These are phyloP conservation scores for Brassica cretica DNA, from an alignment of 345 rosid species.

Conservation along the genomic window DNA sequence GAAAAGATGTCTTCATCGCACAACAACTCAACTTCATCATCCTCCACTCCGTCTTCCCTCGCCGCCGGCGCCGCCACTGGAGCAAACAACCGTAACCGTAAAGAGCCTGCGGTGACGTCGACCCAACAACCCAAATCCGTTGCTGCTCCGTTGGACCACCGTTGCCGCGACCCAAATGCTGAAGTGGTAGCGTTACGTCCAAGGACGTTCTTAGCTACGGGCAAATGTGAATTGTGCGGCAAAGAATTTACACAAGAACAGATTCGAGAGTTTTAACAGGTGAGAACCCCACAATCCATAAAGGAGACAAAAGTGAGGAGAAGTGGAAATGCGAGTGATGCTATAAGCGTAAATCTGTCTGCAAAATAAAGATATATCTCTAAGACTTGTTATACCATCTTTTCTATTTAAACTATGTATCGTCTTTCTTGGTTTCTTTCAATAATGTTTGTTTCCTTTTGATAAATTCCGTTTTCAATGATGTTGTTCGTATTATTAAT, in stretches of 20 bases:
- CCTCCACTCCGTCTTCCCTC: too few species aligned
- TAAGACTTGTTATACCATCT: not conserved
- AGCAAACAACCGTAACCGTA: too few species aligned
- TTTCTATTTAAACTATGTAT: not conserved
- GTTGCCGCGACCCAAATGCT: not conserved
- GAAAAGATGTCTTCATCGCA: too few species aligned
- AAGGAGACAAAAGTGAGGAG: not conserved
- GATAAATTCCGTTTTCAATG: not conserved
- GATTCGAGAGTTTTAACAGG: not conserved
- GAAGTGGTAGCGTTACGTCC: not conserved
- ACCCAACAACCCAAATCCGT: too few species aligned
- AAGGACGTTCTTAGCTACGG: not conserved
- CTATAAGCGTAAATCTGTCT: not conserved
- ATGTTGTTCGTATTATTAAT: not conserved
- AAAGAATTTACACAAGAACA: not conserved
- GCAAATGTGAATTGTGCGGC: not conserved
- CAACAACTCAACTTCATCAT: too few species aligned
- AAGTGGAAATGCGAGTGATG: not conserved
- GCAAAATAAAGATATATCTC: not conserved
- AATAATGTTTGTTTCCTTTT: not conserved
- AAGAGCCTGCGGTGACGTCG: too few species aligned
- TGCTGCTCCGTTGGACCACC: not conserved
- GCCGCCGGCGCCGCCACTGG: too few species aligned
- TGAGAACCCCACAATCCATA: not conserved
- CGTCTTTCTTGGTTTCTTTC: not conserved